These are phyloP conservation scores for Lipomyces starkeyi DNA, from an alignment of 805 yeast genomes.

Conservation along the genomic window DNA sequence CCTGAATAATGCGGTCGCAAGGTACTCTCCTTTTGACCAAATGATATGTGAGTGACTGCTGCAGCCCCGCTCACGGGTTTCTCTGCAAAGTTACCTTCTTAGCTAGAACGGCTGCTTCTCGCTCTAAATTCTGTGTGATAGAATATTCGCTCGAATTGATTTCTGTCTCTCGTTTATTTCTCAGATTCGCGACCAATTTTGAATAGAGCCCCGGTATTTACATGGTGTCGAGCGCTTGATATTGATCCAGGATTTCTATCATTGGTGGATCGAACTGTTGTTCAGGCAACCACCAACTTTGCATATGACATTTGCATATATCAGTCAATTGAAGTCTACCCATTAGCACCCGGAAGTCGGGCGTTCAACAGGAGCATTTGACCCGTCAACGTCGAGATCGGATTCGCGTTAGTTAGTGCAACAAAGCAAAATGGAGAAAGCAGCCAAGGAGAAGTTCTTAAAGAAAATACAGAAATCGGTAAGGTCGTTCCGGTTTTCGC, in stretches of 20 bases:
- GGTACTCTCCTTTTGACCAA: too few species aligned
- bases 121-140: not conserved
- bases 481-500: conserved; percentile 28
- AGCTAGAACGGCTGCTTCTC: not conserved
- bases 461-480: conserved; percentile 25
- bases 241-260: not conserved
- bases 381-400: not conserved
- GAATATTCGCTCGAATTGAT: not conserved
- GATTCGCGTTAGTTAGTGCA: not conserved
- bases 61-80: too few species aligned
- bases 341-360: not conserved
- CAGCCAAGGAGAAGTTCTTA: not conserved
- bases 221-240: not conserved
- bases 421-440: conserved; percentile 2
- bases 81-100: too few species aligned
- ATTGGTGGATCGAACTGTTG: not conserved
- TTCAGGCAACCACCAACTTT: not conserved
- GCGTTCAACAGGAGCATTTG: not conserved
- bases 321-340: not conserved
- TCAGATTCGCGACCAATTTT: not conserved
- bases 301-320: not conserved
- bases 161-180: not conserved
- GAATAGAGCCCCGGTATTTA: not conserved
- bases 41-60: too few species aligned
- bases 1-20: too few species aligned